Conservation (phyloP, 257 asterid species). For the Catharanthus roseus region DNA sequence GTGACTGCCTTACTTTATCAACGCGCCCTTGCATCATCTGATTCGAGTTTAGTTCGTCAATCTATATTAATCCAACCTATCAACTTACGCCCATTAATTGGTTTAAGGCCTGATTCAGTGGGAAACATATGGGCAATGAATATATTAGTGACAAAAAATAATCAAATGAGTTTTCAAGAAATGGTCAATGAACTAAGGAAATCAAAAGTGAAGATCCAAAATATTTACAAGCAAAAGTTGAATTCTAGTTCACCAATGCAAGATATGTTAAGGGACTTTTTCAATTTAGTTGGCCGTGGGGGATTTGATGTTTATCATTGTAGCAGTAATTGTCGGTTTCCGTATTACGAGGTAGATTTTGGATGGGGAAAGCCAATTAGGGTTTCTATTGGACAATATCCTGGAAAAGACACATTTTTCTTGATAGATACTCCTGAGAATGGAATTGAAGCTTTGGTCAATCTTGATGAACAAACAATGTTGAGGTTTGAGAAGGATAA, state of each 20-base stretch:
- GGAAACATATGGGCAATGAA: neutral
- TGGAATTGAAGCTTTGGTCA: constrained; percentile 19
- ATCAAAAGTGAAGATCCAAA: neutral
- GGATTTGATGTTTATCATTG: neutral
- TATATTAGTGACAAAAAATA: neutral
- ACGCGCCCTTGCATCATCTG: neutral
- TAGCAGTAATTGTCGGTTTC: neutral
- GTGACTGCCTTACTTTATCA: neutral
- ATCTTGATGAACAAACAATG: constrained; percentile 8
- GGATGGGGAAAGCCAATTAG: constrained; percentile 23
- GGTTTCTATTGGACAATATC: constrained; percentile 4
- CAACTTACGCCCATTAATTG: neutral
- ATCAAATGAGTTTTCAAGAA: too few relatives aligned
- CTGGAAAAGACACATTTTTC: neutral
- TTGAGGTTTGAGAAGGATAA: neutral
- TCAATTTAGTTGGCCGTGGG: too few relatives aligned
- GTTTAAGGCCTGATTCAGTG: neutral
- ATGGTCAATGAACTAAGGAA: neutral
- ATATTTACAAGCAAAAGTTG: neutral
- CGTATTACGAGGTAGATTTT: constrained; percentile 5
- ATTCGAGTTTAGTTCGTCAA: neutral
- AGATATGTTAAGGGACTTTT: neutral
- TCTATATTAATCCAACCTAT: neutral
- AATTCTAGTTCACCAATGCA: neutral
- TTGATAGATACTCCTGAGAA: constrained; percentile 10